Conservation (phyloP, 1,284 basidiomycete species). For the Phellinidium pouzarii region DNA sequence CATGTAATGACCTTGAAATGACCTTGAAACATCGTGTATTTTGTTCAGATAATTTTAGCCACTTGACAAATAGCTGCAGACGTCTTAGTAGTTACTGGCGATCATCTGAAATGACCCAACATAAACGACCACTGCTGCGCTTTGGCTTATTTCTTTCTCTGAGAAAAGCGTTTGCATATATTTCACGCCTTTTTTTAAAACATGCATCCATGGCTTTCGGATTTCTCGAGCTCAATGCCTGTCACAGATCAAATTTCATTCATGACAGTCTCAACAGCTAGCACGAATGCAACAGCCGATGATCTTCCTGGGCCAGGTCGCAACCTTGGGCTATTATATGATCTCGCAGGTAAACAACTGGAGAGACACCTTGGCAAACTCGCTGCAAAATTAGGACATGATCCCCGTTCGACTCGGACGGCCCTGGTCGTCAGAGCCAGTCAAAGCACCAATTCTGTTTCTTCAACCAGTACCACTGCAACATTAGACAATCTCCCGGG, state of each 20-base stretch:
- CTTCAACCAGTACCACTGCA: not conserved
- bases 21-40: too few relatives aligned
- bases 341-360: not conserved
- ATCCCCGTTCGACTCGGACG: not conserved
- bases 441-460: not conserved
- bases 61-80: too few relatives aligned
- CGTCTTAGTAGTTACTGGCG: too few relatives aligned
- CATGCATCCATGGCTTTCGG: too few relatives aligned
- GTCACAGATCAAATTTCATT: not conserved
- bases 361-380: not conserved
- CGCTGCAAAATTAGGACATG: not conserved
- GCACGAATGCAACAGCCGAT: not conserved
- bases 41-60: too few relatives aligned
- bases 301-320: not conserved
- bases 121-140: too few relatives aligned
- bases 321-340: not conserved
- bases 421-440: too few relatives aligned
- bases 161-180: too few relatives aligned
- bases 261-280: not conserved
- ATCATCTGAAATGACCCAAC: too few relatives aligned
- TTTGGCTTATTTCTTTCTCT: too few relatives aligned
- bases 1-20: not conserved
- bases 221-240: too few relatives aligned
- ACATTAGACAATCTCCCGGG: not conserved
- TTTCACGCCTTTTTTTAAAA: too few relatives aligned